A percentile compares a stretch with the other conserved stretches of the same genome.
Conservation (phyloP, 2,329 filamentous ascomycete species). For the Thermomyces lanuginosus region DNA sequence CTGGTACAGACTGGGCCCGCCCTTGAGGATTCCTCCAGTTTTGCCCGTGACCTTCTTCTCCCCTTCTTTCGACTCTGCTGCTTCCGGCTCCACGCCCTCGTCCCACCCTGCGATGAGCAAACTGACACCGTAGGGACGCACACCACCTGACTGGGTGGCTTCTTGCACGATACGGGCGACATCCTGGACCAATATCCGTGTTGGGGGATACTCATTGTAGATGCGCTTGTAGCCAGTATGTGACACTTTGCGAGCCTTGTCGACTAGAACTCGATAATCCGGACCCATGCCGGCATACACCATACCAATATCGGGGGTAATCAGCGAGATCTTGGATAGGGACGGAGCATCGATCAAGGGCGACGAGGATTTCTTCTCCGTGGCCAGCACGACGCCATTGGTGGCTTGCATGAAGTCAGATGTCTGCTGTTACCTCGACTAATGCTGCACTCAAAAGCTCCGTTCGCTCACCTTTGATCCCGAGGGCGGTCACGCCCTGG, state of each 20-base stretch:
- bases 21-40: constrained; percentile 89
- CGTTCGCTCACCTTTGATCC: constrained; percentile 99
- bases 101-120: constrained; percentile 95
- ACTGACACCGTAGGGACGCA: constrained; percentile 90
- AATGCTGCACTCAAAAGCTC: too few relatives aligned
- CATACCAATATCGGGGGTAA: constrained; percentile 99
- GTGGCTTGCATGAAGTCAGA: too few relatives aligned
- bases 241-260: constrained; percentile 94
- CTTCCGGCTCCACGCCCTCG: constrained; percentile 81
- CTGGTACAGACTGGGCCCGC: constrained; percentile 93
- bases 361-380: constrained; percentile 98
- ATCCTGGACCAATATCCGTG: constrained; percentile 96
- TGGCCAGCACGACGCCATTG: constrained; percentile 96
- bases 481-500: constrained; percentile 93
- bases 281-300: constrained; percentile 99
- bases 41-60: constrained; percentile 60
- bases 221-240: constrained; percentile 98
- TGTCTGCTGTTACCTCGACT: too few relatives aligned
- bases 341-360: constrained; percentile 91
- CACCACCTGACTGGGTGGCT: constrained; percentile 93
- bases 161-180: constrained; percentile 97
- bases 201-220: constrained; percentile 99
- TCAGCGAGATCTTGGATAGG: constrained; percentile 89
- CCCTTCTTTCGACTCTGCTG: constrained; percentile 43
- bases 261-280: constrained; percentile 92